Base-by-base conservation (phyloP, 228 moss, liverwort and hornwort species). In the Sphagnum fallax region DNA sequence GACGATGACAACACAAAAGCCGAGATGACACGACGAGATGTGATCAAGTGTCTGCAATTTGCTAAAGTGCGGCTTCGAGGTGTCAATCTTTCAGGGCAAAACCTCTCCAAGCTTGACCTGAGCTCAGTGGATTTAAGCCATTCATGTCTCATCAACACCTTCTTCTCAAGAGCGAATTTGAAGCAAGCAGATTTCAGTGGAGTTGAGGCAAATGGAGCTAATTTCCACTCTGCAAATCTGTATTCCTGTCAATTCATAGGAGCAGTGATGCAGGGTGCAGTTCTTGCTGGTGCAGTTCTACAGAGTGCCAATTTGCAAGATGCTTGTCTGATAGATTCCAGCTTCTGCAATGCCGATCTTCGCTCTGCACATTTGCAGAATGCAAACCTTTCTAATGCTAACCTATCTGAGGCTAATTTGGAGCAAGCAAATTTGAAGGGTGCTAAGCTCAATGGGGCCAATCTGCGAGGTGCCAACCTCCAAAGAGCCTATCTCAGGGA, bases 361-460 rank as follows among this genome's bases (percentile, higher is more conserved):
- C 79, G 84, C 14, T 80, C 88, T 55, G 97, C 97, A 53, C 97
- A 98, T 74, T 80, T 98, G 67, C 93, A 98, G 84, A 90, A 88
- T 67, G 97, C 91, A 8, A 88, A 98, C 69, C 90, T 98, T 5
- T 84, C 93, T 32, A 91, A 98, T 77, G 97, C 93, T 57, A 93
- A 93, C 71, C 79, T 98, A 66, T 87, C 88, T 18, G 89, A 90
- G 71, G 97, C 97, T 7, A 89, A 78, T 62, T 73, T 98, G 67
- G 93, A 93, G 71, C 80, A 85, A 71, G 97, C 97, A 52, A 98
- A 98, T 70, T 75, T 98, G 67, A 98, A 98, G 88, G 97, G 97
- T 63, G 84, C 93, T 51, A 82, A 91, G 61, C 83, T 98, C 50
- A 87, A 80, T 79, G 93, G 97, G 9, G 93, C 93, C 49, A 93